Conservation (phyloP, 2,329 filamentous ascomycete genomes). For the Rutstroemia sp. region DNA sequence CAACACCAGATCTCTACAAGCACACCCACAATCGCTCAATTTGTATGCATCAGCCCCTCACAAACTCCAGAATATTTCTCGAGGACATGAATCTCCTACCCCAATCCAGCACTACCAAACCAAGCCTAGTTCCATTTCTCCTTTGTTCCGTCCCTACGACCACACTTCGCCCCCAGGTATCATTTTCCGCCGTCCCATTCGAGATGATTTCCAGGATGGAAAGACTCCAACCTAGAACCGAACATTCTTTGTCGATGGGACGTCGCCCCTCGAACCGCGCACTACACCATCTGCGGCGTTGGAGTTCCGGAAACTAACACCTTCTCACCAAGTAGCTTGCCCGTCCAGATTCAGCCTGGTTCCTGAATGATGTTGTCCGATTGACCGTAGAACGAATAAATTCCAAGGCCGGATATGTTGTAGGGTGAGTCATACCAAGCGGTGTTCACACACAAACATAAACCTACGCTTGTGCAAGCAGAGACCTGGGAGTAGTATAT, state of each 20-base stretch:
- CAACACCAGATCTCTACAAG: background rate
- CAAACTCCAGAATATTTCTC: background rate
- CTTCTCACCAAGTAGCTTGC: background rate
- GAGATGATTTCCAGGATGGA: background rate
- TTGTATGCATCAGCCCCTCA: background rate
- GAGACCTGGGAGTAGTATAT: background rate
- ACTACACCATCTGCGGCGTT: background rate
- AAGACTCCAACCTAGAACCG: constrained; percentile 1
- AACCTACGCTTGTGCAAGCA: background rate
- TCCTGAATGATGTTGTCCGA: background rate
- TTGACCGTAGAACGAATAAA: background rate
- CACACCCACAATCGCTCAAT: background rate
- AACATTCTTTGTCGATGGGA: background rate
- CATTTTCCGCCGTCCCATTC: background rate
- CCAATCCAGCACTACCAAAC: background rate
- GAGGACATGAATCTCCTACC: background rate
- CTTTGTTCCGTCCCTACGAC: background rate
- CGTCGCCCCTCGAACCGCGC: background rate
- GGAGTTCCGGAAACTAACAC: background rate
- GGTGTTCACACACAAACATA: background rate
- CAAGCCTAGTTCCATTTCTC: background rate
- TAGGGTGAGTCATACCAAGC: background rate
- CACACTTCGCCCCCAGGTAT: background rate
- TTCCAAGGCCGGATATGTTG: background rate
- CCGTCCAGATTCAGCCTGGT: constrained; percentile 2